phyloP scores from a whole-genome alignment of 169 alveolate species.

The Amoebophrya sp. region DNA sequence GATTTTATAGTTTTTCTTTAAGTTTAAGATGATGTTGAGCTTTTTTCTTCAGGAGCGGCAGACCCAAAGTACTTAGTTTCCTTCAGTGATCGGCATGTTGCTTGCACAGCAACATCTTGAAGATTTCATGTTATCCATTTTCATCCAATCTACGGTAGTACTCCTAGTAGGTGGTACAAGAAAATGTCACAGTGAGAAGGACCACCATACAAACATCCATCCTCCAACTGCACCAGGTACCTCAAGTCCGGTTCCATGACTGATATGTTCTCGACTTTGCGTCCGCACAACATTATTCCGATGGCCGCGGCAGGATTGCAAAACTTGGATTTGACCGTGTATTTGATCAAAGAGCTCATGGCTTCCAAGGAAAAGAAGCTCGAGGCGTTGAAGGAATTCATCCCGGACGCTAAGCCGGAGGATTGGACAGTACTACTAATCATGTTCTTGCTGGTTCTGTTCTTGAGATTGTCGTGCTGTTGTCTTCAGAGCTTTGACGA shows the following conservation, averaged over 20 bases:
- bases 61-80: too few relatives aligned
- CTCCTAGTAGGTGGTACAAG: too few relatives aligned
- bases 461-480: too few relatives aligned
- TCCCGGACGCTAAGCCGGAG: conserved; percentile 39
- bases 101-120: too few relatives aligned
- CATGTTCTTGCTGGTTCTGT: too few relatives aligned
- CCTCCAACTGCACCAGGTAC: conserved; percentile 27
- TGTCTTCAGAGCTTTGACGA: too few relatives aligned
- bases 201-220: background rate
- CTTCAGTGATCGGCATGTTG: too few relatives aligned
- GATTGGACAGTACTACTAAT: too few relatives aligned
- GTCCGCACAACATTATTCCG: conserved; percentile 42
- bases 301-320: conserved; percentile 45
- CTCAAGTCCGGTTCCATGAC: conserved; percentile 42
- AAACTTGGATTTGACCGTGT: conserved; percentile 41
- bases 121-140: too few relatives aligned
- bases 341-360: conserved; percentile 39
- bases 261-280: conserved; percentile 37
- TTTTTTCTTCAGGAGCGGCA: too few relatives aligned
- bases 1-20: background rate
- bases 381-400: conserved; percentile 36
- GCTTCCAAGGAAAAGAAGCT: conserved; percentile 42
- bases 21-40: background rate
- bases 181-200: background rate
- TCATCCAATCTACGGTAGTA: too few relatives aligned